These are phyloP conservation scores for Microbotryum scabiosae DNA, from an alignment of 1,284 basidiomycete genomes.

Conservation along the genomic window DNA sequence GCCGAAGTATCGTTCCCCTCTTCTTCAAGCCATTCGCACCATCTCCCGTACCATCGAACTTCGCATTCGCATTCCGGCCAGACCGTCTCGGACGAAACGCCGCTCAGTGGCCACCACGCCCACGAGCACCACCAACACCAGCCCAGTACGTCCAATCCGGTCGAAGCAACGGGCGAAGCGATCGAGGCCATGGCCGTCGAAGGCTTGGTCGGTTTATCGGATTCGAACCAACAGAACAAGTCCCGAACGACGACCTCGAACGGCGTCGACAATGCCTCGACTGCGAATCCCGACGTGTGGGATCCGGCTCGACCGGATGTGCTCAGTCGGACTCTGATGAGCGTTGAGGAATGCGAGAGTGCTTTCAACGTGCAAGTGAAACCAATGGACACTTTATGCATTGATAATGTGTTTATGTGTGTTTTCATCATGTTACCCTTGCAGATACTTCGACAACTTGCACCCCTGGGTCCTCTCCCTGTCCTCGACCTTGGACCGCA, in stretches of 20 bases:
- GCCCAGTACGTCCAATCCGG: constrained; percentile 15
- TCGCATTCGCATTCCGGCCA: not conserved
- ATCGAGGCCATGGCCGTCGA: constrained; percentile 28
- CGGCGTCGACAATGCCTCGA: not conserved
- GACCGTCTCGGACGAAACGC: not conserved
- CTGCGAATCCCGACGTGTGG: not conserved
- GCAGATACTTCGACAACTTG: constrained; percentile 20
- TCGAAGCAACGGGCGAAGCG: constrained; percentile 28
- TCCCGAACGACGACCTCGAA: not conserved
- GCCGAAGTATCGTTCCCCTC: constrained; percentile 5
- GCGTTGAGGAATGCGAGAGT: constrained; percentile 14
- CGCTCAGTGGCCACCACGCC: not conserved
- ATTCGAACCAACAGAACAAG: not conserved
- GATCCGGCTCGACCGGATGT: constrained; percentile 16
- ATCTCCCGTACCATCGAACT: not conserved
- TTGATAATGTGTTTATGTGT: not conserved
- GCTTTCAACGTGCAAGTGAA: constrained; percentile 17
- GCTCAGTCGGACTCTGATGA: constrained; percentile 17
- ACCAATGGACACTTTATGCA: too few relatives aligned
- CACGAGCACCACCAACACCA: constrained; percentile 6
- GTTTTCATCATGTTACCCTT: too few relatives aligned
- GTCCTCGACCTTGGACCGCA: constrained; percentile 17
- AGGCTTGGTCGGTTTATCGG: constrained; percentile 22
- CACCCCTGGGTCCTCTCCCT: constrained; percentile 22
- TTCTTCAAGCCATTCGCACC: not conserved